Evolutionary conservation across 1,284 basidiomycete genomes (phyloP), one percentile per base, ranked within the genome.

Genomic region (Quambalaria eucalypti): DNA sequence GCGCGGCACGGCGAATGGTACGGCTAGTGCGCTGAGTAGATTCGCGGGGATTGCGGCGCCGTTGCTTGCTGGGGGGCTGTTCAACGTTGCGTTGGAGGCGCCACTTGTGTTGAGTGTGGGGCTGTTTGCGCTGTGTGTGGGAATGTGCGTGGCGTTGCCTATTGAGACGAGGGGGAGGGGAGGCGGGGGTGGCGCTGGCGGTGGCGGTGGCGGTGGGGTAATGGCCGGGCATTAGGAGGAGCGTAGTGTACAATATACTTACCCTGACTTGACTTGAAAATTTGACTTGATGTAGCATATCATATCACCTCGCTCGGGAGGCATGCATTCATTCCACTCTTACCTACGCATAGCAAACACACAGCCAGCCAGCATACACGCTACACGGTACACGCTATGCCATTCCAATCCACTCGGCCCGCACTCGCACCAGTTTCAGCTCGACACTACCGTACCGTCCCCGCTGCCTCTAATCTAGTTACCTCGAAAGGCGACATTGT

Each of bases 31-130:
- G 14, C 59, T 68, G 42, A 65, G 68, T 44, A 55, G 72, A 31
- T 50, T 72, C 4, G 62, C 71, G 2, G 71, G 72, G 12, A 72
- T 74, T 49, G 25, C 68, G 5, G 72, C 72, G 12, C 72, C 72
- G 4, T 28, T 55, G 16, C 28, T 55, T n/a, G 38, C 29, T 23
- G 48, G 29, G 29, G 19, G 42, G 42, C n/a, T 46, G 21, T 26
- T 46, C 42, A 14, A 12, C 19, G 14, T 46, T 26, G 19, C 36
- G 36, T n/a, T 39, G 3, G 21, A 39, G 16, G 36, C 21, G 3
- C 36, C 36, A 4, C 36, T 39, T 14, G 36, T 39, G 21, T 21
- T 46, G 42, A 19, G 21, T 46, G 25, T 26, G 42, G 25, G 12
- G 5, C 42, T 46, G 16, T 46, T 46, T 25, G 21, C 25, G 12